Base-by-base conservation (phyloP, 495 filamentous ascomycete species). In the Saxophila tyrrhenica region DNA sequence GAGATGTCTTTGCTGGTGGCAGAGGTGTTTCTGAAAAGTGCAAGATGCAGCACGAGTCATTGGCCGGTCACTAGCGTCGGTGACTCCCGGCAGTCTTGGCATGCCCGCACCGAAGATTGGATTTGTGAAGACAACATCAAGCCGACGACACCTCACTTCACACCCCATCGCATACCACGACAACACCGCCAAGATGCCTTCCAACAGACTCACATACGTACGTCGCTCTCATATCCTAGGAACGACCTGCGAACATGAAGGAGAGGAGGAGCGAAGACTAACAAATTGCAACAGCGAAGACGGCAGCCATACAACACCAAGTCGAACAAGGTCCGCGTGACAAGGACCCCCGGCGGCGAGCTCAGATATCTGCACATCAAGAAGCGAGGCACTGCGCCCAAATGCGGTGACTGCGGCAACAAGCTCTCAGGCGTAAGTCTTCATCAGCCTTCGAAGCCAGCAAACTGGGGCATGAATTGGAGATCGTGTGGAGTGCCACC, bases 371-470 rank as follows among this genome's bases (percentile, higher is more conserved):
- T 96, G 63, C 89, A 97, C 83, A 88, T 94, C 78, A 96, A 96
- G 85, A 97, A 97, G 85, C 84, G 83, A 74, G 90, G 88, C 62
- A 90, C 86, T 65, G 82, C 87, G 63, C 91, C 92, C 65, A 97
- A 97, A 78, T 99, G 92, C 72, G 92, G 92, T 81, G 92, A 96
- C 79, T 96, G 92, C 70, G 90, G 90, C 67, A 83, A 83, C 76
- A 95, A 95, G 78, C 81, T 95, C 65, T 81, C 87, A 63, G 89
- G 89, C 71, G 88, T 94, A 83, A 83, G 87, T 89, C n/a, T n/a
- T n/a, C n/a, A 19, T 48, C 45, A 55, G 16, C 24, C n/a, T n/a
- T n/a, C n/a, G n/a, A n/a, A n/a, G n/a, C n/a, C n/a, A n/a, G n/a
- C n/a, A n/a, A n/a, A n/a, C n/a, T n/a, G n/a, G n/a, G n/a, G n/a